Conservation (phyloP, 1,284 basidiomycete genomes). For the Malassezia restricta region DNA sequence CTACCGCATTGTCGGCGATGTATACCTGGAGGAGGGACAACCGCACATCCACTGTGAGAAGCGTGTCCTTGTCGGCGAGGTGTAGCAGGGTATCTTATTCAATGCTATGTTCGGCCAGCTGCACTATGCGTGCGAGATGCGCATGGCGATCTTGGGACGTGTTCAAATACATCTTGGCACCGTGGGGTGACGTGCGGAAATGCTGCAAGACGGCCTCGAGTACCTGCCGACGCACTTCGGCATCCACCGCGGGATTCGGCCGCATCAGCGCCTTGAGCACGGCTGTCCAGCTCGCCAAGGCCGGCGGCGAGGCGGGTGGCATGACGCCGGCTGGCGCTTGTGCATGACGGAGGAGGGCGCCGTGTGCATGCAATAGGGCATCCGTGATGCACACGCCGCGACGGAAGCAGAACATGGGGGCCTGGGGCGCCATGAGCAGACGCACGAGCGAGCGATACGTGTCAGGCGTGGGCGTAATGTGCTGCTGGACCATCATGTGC, state of each 20-base stretch:
- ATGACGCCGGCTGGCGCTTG: neutral
- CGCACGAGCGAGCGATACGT: slow-evolving; percentile 15
- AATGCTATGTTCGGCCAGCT: neutral
- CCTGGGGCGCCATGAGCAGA: neutral
- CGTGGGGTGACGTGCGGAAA: neutral
- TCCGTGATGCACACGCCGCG: slow-evolving; percentile 13
- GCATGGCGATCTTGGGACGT: neutral
- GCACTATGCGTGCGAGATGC: neutral
- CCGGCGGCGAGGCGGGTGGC: neutral
- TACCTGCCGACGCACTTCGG: neutral
- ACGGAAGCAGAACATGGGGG: neutral
- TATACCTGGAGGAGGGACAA: slow-evolving; percentile 13
- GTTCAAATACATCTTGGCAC: neutral
- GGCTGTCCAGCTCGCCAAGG: slow-evolving; percentile 1
- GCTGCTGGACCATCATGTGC: slow-evolving; percentile 19
- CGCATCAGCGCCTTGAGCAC: slow-evolving; percentile 2
- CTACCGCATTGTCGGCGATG: neutral
- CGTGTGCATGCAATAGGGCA: slow-evolving; percentile 7
- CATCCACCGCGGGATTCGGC: neutral
- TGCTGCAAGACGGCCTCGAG: neutral
- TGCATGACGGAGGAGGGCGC: neutral
- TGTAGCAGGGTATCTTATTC: neutral
- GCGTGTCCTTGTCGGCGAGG: neutral
- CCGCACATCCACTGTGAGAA: slow-evolving; percentile 10
- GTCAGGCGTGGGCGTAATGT: slow-evolving; percentile 13